Percentiles rank a stretch among this genome's conserved stretches.
phyloP scores from a whole-genome alignment of 495 filamentous ascomycete species.

The Friedmanniomyces endolithicus region DNA sequence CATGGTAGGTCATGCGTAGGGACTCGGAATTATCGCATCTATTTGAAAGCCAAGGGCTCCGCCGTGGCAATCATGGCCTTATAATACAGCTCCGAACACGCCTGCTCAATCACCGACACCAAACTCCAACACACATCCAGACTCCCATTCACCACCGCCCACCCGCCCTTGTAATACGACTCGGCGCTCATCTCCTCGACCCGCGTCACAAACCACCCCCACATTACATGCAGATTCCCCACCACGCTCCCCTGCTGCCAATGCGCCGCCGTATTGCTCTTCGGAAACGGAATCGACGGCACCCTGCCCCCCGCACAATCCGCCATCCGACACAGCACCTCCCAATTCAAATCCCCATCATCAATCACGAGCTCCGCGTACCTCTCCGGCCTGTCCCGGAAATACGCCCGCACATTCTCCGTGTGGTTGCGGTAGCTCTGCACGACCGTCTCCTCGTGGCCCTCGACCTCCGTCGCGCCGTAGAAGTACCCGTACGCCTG shows the following conservation, averaged over 20 bases:
- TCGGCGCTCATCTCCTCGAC: slow-evolving; percentile 5
- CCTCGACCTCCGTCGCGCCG: slow-evolving; percentile 9
- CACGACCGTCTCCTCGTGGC: slow-evolving; percentile 11
- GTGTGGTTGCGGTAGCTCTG: slow-evolving; percentile 13
- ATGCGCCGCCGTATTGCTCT: slow-evolving; percentile 14
- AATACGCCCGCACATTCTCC: slow-evolving; percentile 5
- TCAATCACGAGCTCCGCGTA: slow-evolving; percentile 12
- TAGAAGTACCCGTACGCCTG: slow-evolving; percentile 8
- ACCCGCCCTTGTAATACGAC: slow-evolving; percentile 7
- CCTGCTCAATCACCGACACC: slow-evolving; percentile 10
- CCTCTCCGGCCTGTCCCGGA: slow-evolving; percentile 7
- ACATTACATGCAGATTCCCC: slow-evolving; percentile 1
- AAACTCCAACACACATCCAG: slow-evolving; percentile 2
- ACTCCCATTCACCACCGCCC: background rate
- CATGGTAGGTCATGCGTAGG: too few relatives aligned
- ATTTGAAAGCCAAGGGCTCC: background rate
- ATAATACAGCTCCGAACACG: slow-evolving; percentile 12
- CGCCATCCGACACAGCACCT: slow-evolving; percentile 7
- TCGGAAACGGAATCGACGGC: slow-evolving; percentile 6
- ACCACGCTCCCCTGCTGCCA: slow-evolving; percentile 9
- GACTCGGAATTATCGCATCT: background rate
- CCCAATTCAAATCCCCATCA: slow-evolving; percentile 13
- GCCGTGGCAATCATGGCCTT: background rate
- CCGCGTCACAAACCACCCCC: slow-evolving; percentile 10
- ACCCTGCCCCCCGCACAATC: slow-evolving; percentile 1